A percentile compares a stretch with the other conserved stretches of the same genome.
Conservation (phyloP, 2,329 filamentous ascomycete species). For the Aspergillus intermedius region DNA sequence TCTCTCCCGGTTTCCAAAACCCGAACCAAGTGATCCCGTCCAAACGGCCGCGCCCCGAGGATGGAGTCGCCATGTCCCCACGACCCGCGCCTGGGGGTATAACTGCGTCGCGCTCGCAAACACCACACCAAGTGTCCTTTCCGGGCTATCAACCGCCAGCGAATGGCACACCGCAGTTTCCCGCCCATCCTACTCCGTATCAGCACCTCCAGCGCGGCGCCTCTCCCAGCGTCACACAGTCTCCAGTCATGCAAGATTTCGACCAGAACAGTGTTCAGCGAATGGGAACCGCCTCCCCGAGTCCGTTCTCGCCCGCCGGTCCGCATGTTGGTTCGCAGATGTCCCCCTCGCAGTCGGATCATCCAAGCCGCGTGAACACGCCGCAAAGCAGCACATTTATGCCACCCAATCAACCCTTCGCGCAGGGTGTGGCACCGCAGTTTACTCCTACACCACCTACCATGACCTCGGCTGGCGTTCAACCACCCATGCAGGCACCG, state of each 20-base stretch:
- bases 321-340: conserved; percentile 66
- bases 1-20: conserved; percentile 70
- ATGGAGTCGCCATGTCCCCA: conserved; percentile 77
- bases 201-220: conserved; percentile 76
- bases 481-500: conserved; percentile 37
- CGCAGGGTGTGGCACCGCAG: conserved; percentile 36
- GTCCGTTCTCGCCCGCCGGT: conserved; percentile 74
- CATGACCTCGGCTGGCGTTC: conserved; percentile 36
- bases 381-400: conserved; percentile 68
- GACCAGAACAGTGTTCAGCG: conserved; percentile 62
- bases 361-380: conserved; percentile 58
- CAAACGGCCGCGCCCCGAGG: conserved; percentile 79
- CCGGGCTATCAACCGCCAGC: conserved; percentile 62
- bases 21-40: conserved; percentile 80
- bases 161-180: conserved; percentile 56
- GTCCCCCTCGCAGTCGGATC: conserved; percentile 71
- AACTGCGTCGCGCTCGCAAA: conserved; percentile 82
- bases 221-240: conserved; percentile 79
- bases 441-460: conserved; percentile 33
- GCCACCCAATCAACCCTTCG: conserved; percentile 39
- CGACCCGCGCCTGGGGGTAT: conserved; percentile 66
- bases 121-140: conserved; percentile 72
- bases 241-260: conserved; percentile 78
- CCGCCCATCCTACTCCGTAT: conserved; percentile 61
- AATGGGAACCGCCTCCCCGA: conserved; percentile 86